Conservation (phyloP, 169 alveolate species). For the Cyclospora cayetanensis region DNA sequence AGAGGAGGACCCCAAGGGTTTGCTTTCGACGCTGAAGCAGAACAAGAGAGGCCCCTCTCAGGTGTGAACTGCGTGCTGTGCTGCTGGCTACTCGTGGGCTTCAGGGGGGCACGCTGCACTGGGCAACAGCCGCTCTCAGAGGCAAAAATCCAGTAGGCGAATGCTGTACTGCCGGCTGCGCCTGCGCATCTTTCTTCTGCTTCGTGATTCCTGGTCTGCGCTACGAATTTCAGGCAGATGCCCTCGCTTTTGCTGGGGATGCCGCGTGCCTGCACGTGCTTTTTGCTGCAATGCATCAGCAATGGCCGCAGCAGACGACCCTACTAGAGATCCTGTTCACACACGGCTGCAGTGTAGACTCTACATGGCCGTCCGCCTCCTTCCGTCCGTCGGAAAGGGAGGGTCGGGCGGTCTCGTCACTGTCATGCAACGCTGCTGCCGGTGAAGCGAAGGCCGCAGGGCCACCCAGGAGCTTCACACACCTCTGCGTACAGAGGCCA, state of each 20-base stretch:
- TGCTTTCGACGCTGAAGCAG: not conserved
- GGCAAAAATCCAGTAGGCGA: no score
- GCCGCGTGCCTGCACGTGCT: not conserved
- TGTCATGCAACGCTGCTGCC: not conserved
- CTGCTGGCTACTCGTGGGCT: not conserved
- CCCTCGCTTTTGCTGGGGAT: not conserved
- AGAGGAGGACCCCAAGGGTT: not conserved
- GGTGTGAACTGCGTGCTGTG: not conserved
- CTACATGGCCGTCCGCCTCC: not conserved
- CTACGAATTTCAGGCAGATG: not conserved
- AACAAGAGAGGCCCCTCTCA: not conserved
- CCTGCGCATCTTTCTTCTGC: not conserved
- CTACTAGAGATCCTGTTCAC: not conserved
- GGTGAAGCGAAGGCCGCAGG: not conserved
- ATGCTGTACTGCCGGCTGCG: not conserved
- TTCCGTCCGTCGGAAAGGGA: not conserved
- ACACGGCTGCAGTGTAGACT: not conserved
- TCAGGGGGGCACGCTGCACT: no score
- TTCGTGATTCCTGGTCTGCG: not conserved
- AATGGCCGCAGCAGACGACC: not conserved
- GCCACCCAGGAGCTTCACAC: not conserved
- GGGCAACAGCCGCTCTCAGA: no score
- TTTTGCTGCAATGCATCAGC: slow-evolving; percentile 1
- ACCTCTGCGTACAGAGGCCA: not conserved
- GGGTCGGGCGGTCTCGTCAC: not conserved